Percentiles rank a stretch among this genome's conserved stretches.
phyloP scores from a whole-genome alignment of 208 protist species.

The Leishmania tropica region DNA sequence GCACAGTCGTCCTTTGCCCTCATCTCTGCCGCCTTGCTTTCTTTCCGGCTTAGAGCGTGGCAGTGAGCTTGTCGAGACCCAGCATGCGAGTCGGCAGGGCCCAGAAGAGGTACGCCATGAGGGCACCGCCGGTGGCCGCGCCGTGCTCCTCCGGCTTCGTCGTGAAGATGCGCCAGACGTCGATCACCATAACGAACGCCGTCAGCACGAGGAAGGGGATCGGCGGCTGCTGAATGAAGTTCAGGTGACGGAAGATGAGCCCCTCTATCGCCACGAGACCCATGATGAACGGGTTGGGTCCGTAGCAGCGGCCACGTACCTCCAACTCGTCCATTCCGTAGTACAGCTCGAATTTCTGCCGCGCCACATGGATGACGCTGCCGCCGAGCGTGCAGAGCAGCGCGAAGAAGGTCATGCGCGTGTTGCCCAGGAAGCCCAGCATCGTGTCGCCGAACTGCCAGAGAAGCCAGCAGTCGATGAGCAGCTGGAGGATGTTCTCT shows the following conservation, averaged over 20 bases:
- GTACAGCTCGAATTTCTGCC: slow-evolving; percentile 83
- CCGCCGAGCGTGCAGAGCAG: slow-evolving; percentile 73
- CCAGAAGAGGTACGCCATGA: slow-evolving; percentile 90
- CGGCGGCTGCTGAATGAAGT: slow-evolving; percentile 91
- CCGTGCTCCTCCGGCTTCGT: slow-evolving; percentile 85
- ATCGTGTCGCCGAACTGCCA: slow-evolving; percentile 87
- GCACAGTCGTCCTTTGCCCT: background rate
- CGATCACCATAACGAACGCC: slow-evolving; percentile 89
- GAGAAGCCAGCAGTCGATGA: slow-evolving; percentile 88
- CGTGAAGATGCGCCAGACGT: slow-evolving; percentile 90
- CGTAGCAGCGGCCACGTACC: slow-evolving; percentile 87
- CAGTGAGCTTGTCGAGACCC: slow-evolving; percentile 86
- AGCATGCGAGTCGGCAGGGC: slow-evolving; percentile 82
- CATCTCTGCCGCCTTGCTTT: background rate
- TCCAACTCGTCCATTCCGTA: slow-evolving; percentile 86
- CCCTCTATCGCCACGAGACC: slow-evolving; percentile 85
- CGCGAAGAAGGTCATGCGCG: slow-evolving; percentile 79
- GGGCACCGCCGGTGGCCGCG: slow-evolving; percentile 80
- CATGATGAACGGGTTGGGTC: slow-evolving; percentile 88
- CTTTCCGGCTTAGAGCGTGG: slow-evolving; percentile 46
- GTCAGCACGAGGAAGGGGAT: slow-evolving; percentile 90
- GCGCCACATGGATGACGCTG: slow-evolving; percentile 76
- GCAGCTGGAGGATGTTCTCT: slow-evolving; percentile 87
- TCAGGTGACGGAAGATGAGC: slow-evolving; percentile 89
- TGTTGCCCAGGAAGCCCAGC: slow-evolving; percentile 84